Evolutionary conservation across 2,329 filamentous ascomycete species (phyloP), one percentile per base, ranked within the genome.

Genomic region (Talaromyces sp.): DNA sequence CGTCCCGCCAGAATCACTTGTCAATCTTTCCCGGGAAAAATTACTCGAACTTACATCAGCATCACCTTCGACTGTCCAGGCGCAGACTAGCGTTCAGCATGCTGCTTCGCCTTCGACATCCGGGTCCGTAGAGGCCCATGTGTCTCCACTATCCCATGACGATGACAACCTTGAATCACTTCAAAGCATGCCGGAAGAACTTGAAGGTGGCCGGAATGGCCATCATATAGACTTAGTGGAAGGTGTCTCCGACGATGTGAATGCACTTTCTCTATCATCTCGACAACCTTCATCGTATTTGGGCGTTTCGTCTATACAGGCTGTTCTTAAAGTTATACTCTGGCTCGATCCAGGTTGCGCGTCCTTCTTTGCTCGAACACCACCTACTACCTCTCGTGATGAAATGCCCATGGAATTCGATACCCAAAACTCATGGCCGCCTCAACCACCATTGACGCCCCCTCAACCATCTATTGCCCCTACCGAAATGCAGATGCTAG

Each of bases 301-400:
- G 3, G 87, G 87, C 1, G 86, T 88, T 14, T 90, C 88, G 0
- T 90, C 87, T 5, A 87, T 90, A 65, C 88, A 88, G 64, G 87
- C 87, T 1, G 87, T 87, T 1, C 77, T 90, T 32, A 84, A 88
- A 73, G 87, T 89, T 42, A 90, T 91, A 60, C 76, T 80, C 30
- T 78, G 74, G 70, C 77, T 82, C 40, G 80, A 81, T 51, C 82
- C 82, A 2, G 74, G 76, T 16, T 76, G 77, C 24, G 72, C 75
- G 36, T 69, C 76, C 1, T 76, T 79, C 51, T 77, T 82, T 47
- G 70, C 77, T 29, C 72, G 75, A 46, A 73, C 73, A 39, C 70
- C 71, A 10, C 67, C 60, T 1, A 52, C 41, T 7, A 53, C 52
- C 17, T 56, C 54, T 22, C 51, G 51, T 20, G 57, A 58, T 4